Evolutionary conservation across 495 filamentous ascomycete species (phyloP), one percentile per base, ranked within the genome.

Genomic region (Aspergillus taichungensis): DNA sequence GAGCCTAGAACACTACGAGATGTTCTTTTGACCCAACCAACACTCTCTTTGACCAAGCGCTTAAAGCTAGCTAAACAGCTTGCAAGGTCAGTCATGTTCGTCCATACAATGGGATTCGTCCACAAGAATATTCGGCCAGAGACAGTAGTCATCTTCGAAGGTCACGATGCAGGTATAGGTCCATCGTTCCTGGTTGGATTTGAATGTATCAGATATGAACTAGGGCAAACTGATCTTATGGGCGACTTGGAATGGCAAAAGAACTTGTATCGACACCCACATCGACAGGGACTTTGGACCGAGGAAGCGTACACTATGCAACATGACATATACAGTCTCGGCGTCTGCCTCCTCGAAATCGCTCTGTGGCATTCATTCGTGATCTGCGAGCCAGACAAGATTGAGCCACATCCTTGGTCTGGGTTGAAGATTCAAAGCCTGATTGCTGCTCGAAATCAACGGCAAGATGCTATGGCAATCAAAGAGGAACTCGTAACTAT

Each of bases 291-390:
- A 1, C 6, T 53, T 0, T 51, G 42, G 14, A 64, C 63, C 2
- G 46, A 62, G 37, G 63, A 67, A 1, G 30, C 42, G 6, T 80
- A 79, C 45, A 55, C 42, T 6, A 82, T 81, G 75, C 75, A 79
- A 47, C 77, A 83, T 56, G 80, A 84, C 50, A 78, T 84, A 27
- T 84, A 84, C 52, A 78, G 75, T 51, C 63, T 84, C 9, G 80
- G 80, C 0, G 74, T 79, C 7, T 73, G 72, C 45, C 61, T 85
- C 0, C 51, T 85, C 1, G 81, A 85, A 57, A 64, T 85, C 30
- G 79, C 77, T 0, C 45, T 84, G 11, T 82, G 78, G 78, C 49
- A 59, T 3, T 69, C 70, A 1, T 73, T 82, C 43, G 55, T 71
- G n/a, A n/a, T n/a, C n/a, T n/a, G n/a, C n/a, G n/a, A n/a, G n/a